Evolutionary conservation across 1,284 basidiomycete species (phyloP).

Genomic region (Hymenochaete sp.): DNA sequence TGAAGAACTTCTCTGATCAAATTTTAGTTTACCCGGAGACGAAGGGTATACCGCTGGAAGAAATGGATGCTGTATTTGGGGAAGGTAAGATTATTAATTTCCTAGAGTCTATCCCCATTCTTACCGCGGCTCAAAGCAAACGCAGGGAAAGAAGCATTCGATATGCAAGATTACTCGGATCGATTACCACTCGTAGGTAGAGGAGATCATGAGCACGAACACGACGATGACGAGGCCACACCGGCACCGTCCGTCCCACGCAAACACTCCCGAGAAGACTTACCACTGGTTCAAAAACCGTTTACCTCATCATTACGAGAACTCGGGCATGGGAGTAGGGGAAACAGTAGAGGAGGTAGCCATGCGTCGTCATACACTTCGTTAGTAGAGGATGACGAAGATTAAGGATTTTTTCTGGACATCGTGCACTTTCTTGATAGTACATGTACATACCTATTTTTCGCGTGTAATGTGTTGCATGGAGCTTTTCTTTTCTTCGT

Average conservation of each 20-base stretch:
- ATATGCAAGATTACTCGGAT: conserved; percentile 12
- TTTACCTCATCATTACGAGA: neutral
- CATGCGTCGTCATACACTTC: conserved; percentile 6
- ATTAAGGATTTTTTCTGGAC: neutral
- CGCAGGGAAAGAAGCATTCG: conserved; percentile 9
- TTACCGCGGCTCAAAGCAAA: neutral
- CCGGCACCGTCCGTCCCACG: conserved; percentile 9
- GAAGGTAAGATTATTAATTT: conserved; percentile 44
- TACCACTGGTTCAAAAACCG: conserved; percentile 6
- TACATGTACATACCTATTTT: neutral
- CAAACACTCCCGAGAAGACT: conserved; percentile 8
- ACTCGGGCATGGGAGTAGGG: conserved; percentile 5
- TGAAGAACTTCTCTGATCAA: too few species aligned
- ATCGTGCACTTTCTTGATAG: neutral
- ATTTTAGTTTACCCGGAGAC: conserved; percentile 72
- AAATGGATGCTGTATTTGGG: conserved; percentile 78
- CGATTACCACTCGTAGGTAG: conserved; percentile 13
- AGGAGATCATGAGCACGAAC: conserved; percentile 14
- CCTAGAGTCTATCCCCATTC: neutral
- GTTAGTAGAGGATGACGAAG: conserved; percentile 8
- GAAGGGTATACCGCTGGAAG: conserved; percentile 69
- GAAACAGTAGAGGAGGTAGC: conserved; percentile 6
- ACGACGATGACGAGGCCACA: conserved; percentile 14
- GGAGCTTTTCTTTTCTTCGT: neutral
- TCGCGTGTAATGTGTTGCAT: neutral